Percentiles rank a stretch among this genome's conserved stretches.
phyloP scores from a whole-genome alignment of 495 filamentous ascomycete genomes.

The Lophiostoma macrostomum region DNA sequence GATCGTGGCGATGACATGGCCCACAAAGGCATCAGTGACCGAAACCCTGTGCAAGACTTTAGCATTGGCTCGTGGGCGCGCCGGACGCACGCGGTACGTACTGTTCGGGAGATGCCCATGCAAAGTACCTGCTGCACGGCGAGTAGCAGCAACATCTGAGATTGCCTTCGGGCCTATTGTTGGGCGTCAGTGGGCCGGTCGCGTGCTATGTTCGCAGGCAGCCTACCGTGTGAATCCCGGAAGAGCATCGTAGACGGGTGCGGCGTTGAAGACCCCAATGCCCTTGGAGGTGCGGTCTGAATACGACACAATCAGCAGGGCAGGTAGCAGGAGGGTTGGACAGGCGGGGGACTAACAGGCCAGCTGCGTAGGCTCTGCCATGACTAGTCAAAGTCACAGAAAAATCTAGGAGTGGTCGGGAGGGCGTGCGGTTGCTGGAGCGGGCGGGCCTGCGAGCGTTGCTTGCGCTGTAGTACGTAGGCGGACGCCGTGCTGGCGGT shows the following conservation, averaged over 20 bases:
- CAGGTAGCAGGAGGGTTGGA: neutral
- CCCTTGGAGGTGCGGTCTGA: conserved; percentile 88
- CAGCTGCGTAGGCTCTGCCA: conserved; percentile 88
- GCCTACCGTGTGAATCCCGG: conserved; percentile 71
- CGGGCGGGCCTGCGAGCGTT: neutral
- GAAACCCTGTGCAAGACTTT: conserved; percentile 56
- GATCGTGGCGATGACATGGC: conserved; percentile 71
- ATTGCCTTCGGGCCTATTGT: conserved; percentile 81
- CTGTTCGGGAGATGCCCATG: conserved; percentile 86
- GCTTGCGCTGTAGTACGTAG: conserved; percentile 3
- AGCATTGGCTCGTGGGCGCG: conserved; percentile 5
- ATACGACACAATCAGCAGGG: neutral
- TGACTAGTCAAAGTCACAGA: conserved; percentile 82
- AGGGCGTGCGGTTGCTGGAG: conserved; percentile 16
- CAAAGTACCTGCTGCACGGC: conserved; percentile 90
- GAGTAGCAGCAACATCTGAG: conserved; percentile 92
- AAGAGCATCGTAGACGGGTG: conserved; percentile 80
- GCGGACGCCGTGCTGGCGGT: conserved; percentile 8
- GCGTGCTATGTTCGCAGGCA: neutral
- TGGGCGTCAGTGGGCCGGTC: conserved; percentile 30
- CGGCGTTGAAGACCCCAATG: conserved; percentile 88
- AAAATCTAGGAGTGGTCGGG: conserved; percentile 1
- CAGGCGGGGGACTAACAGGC: conserved; percentile 59
- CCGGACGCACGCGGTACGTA: conserved; percentile 40
- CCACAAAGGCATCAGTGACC: conserved; percentile 76